Conservation (phyloP, 2,329 filamentous ascomycete genomes). For the Fusarium virguliforme region DNA sequence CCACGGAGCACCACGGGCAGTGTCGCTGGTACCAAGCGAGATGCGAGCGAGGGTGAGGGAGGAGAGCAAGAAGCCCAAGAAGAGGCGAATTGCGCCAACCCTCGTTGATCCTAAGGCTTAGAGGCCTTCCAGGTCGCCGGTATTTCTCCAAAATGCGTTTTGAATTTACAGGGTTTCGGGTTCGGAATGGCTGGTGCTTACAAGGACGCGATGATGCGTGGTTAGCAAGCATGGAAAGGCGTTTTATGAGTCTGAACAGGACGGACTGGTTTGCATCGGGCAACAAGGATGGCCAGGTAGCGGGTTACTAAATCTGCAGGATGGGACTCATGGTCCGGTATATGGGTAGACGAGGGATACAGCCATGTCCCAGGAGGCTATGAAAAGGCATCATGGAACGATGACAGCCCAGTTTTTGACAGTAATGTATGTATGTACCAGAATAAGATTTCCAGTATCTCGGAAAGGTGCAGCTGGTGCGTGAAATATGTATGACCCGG, state of each 20-base stretch:
- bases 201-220: conserved; percentile 33
- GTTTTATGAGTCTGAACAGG: conserved; percentile 48
- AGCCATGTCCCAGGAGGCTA: conserved; percentile 27
- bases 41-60: conserved; percentile 71
- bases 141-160: conserved; percentile 34
- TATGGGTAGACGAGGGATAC: conserved; percentile 35
- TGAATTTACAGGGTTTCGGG: conserved; percentile 24
- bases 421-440: conserved; percentile 35
- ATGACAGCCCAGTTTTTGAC: conserved; percentile 28
- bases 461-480: background rate
- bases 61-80: conserved; percentile 73
- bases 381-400: conserved; percentile 23
- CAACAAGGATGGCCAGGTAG: conserved; percentile 16
- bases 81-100: conserved; percentile 80
- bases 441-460: conserved; percentile 19
- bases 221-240: conserved; percentile 53
- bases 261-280: conserved; percentile 27
- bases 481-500: background rate
- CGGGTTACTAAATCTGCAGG: conserved; percentile 21
- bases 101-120: conserved; percentile 61
- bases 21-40: conserved; percentile 68
- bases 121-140: background rate
- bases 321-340: conserved; percentile 20
- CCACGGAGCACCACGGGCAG: conserved; percentile 66
- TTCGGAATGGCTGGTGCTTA: conserved; percentile 29